Percentiles rank a stretch among this genome's conserved stretches.
These are phyloP conservation scores for Emydomyces testavorans DNA, from an alignment of 2,329 filamentous ascomycete genomes.

Conservation along the genomic window DNA sequence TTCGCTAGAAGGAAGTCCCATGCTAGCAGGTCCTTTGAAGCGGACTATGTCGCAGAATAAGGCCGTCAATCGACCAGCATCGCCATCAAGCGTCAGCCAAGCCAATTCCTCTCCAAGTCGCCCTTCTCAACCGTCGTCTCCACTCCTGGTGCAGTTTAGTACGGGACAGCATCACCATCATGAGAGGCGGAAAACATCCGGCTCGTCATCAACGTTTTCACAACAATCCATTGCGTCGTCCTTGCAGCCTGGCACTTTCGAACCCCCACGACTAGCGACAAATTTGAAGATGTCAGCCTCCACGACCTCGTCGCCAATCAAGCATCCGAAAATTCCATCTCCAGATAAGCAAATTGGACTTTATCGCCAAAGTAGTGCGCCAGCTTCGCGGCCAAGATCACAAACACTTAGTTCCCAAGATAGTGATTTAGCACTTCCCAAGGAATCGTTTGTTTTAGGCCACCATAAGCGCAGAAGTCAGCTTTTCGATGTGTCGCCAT, in stretches of 20 bases:
- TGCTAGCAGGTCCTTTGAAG: constrained; percentile 68
- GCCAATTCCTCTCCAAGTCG: constrained; percentile 78
- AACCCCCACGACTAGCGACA: constrained; percentile 51
- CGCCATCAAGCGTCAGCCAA: constrained; percentile 69
- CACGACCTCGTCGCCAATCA: constrained; percentile 44
- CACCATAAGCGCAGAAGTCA: constrained; percentile 90
- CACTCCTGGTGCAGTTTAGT: constrained; percentile 91
- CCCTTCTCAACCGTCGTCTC: constrained; percentile 72
- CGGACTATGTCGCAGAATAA: constrained; percentile 75
- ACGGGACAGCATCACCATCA: constrained; percentile 56
- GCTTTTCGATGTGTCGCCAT: constrained; percentile 91
- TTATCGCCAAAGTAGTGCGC: constrained; percentile 52
- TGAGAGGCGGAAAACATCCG: constrained; percentile 85
- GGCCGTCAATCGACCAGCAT: constrained; percentile 64
- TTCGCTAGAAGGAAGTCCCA: constrained; percentile 71
- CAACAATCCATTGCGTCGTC: constrained; percentile 47
- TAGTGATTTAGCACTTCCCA: constrained; percentile 60
- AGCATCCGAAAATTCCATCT: constrained; percentile 32
- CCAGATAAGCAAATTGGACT: constrained; percentile 50
- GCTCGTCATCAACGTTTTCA: constrained; percentile 71
- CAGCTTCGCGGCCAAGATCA: constrained; percentile 61
- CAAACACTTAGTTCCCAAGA: constrained; percentile 92
- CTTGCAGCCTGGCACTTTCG: constrained; percentile 46
- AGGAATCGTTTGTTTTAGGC: constrained; percentile 48
- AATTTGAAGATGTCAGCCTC: constrained; percentile 42